phyloP scores from a whole-genome alignment of 1,284 basidiomycete genomes.

The Cryptococcus neoformans region DNA sequence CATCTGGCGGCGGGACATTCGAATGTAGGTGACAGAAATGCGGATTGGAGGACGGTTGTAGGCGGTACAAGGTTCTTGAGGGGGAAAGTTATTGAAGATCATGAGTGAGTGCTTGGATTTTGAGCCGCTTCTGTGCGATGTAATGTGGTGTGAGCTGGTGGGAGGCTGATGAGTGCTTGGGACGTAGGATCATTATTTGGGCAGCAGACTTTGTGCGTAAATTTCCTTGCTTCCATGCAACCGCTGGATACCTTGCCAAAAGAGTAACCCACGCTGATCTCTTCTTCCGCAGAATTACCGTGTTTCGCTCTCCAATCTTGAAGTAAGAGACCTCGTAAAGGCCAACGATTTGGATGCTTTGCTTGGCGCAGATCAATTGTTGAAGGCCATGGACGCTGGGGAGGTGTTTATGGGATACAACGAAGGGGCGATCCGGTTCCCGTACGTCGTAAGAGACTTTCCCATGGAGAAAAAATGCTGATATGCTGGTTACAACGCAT shows the following conservation, averaged over 20 bases:
- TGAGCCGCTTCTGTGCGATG: too few species aligned
- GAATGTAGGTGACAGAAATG: slow-evolving; percentile 86
- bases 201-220: slow-evolving; percentile 67
- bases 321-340: slow-evolving; percentile 64
- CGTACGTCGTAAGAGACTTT: slow-evolving; percentile 12
- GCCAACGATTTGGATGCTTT: slow-evolving; percentile 68
- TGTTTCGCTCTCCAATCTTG: slow-evolving; percentile 78
- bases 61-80: slow-evolving; percentile 79
- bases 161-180: not conserved
- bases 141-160: not conserved
- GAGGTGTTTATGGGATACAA: slow-evolving; percentile 78
- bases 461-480: slow-evolving; percentile 5
- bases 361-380: slow-evolving; percentile 79
- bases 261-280: not conserved
- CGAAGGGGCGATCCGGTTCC: slow-evolving; percentile 83
- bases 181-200: slow-evolving; percentile 66
- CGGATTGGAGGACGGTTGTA: slow-evolving; percentile 85
- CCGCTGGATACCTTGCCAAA: too few species aligned
- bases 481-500: slow-evolving; percentile 30
- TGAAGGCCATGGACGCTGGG: slow-evolving; percentile 64
- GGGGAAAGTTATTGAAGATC: slow-evolving; percentile 82
- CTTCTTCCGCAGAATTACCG: slow-evolving; percentile 68
- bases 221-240: not conserved
- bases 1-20: slow-evolving; percentile 92
- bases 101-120: slow-evolving; percentile 63